Conservation (phyloP, 2,329 filamentous ascomycete species). For the Hyphodiscus sp. region DNA sequence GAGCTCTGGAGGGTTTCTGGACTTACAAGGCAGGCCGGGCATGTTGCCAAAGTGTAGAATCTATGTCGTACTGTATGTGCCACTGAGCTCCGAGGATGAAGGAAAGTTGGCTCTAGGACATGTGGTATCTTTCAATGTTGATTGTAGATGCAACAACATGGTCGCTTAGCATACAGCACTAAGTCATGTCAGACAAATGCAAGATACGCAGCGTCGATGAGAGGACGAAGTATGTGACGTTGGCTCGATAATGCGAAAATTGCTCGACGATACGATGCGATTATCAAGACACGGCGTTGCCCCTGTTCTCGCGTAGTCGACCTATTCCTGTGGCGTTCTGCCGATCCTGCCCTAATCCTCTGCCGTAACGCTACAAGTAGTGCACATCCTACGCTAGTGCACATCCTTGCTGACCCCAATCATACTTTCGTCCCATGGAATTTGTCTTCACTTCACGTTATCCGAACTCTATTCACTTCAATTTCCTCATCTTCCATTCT, state of each 20-base stretch:
- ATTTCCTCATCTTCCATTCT: neutral
- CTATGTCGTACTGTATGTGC: constrained; percentile 15
- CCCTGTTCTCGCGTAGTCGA: neutral
- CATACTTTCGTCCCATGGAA: neutral
- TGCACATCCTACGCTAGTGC: neutral
- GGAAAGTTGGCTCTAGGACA: constrained; percentile 19
- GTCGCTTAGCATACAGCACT: constrained; percentile 20
- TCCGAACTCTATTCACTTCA: neutral
- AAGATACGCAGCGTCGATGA: neutral
- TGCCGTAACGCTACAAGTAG: neutral
- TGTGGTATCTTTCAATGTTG: constrained; percentile 22
- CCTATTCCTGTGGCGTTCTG: neutral
- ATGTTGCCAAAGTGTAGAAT: constrained; percentile 34
- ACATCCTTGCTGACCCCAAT: neutral
- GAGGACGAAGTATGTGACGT: neutral
- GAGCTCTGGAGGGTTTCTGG: constrained; percentile 1
- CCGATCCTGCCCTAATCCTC: neutral
- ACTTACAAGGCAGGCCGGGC: constrained; percentile 51
- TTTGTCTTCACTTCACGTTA: constrained; percentile 8
- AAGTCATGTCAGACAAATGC: constrained; percentile 19
- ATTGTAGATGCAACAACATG: constrained; percentile 29
- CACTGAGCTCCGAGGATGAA: constrained; percentile 20
- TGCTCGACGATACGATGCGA: neutral
- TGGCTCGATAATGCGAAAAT: neutral
- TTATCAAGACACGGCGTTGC: neutral